Evolutionary conservation across 805 yeast genomes (phyloP).

Genomic region (Zygosaccharomyces gambellarensis): DNA sequence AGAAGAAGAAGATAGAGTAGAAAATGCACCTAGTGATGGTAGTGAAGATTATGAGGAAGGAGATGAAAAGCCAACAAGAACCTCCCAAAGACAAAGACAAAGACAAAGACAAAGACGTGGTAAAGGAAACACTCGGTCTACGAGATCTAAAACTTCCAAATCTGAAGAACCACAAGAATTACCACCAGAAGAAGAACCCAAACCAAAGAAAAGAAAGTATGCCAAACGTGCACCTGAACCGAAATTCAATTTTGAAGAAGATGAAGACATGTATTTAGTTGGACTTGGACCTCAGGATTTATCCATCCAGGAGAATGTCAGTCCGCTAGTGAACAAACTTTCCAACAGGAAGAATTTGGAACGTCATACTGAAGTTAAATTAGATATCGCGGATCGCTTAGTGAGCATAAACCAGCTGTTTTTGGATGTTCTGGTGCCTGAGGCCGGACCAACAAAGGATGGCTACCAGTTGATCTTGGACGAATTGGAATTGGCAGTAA

Average conservation of each 20-base stretch:
- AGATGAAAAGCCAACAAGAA: slow-evolving; percentile 21
- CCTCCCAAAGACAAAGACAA: slow-evolving; percentile 13
- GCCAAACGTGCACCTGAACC: slow-evolving; percentile 8
- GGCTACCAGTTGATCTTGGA: slow-evolving; percentile 26
- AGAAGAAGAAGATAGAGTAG: slow-evolving; percentile 17
- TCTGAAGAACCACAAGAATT: slow-evolving; percentile 10
- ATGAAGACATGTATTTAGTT: slow-evolving; percentile 32
- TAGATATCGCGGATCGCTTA: slow-evolving; percentile 27
- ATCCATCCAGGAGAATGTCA: slow-evolving; percentile 14
- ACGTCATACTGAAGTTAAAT: slow-evolving; percentile 26
- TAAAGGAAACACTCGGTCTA: slow-evolving; percentile 21
- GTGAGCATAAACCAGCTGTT: slow-evolving; percentile 23
- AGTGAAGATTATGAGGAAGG: slow-evolving; percentile 32
- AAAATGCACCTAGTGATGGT: slow-evolving; percentile 7
- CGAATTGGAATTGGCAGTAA: slow-evolving; percentile 26
- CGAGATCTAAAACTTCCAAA: slow-evolving; percentile 20
- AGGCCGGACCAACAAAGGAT: slow-evolving; percentile 12
- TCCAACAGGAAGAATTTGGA: slow-evolving; percentile 29
- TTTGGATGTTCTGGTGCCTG: slow-evolving; percentile 10
- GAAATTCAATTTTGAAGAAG: slow-evolving; percentile 30
- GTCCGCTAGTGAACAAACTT: slow-evolving; percentile 26
- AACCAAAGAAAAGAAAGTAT: slow-evolving; percentile 18
- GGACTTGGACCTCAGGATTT: slow-evolving; percentile 35
- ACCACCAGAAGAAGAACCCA: slow-evolving; percentile 11
- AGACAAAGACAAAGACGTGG: slow-evolving; percentile 20